Evolutionary conservation across 2,329 filamentous ascomycete species (phyloP).

Genomic region (Aspergillus alliaceus): DNA sequence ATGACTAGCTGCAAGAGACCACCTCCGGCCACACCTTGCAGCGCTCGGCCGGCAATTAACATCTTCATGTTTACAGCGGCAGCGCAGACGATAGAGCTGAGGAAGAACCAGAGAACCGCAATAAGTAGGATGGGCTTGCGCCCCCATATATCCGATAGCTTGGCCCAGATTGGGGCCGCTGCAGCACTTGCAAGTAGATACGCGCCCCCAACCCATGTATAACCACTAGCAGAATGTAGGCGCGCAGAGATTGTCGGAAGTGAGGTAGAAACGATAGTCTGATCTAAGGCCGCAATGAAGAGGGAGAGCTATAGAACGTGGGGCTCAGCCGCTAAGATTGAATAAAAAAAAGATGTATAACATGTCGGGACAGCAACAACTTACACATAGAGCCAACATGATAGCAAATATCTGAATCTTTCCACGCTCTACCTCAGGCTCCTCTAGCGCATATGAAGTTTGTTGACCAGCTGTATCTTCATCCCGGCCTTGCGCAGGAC

Average conservation of each 20-base stretch:
- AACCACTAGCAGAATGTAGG: conserved; percentile 66
- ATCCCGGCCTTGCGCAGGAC: neutral
- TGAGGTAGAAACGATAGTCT: conserved; percentile 61
- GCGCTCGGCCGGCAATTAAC: conserved; percentile 53
- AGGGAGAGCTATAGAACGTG: neutral
- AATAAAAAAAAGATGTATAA: no score
- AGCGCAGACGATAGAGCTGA: conserved; percentile 51
- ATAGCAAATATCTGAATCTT: neutral
- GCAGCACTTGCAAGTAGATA: conserved; percentile 71
- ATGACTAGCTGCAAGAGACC: conserved; percentile 53
- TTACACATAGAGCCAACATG: neutral
- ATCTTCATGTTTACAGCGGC: conserved; percentile 47
- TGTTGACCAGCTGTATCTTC: neutral
- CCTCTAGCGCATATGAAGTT: no score
- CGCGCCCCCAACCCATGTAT: conserved; percentile 74
- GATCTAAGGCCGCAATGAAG: conserved; percentile 30
- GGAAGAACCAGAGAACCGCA: conserved; percentile 49
- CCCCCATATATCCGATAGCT: conserved; percentile 58
- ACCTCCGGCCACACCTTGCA: conserved; percentile 56
- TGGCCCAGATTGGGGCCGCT: conserved; percentile 67
- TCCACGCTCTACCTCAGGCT: neutral
- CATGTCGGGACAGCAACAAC: neutral
- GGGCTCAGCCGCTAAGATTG: no score
- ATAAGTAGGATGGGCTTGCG: conserved; percentile 53
- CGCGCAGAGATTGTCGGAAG: conserved; percentile 60